A percentile compares a stretch with the other conserved stretches of the same genome.
phyloP scores from a whole-genome alignment of 2,329 filamentous ascomycete species.

The Huntiella abstrusa region DNA sequence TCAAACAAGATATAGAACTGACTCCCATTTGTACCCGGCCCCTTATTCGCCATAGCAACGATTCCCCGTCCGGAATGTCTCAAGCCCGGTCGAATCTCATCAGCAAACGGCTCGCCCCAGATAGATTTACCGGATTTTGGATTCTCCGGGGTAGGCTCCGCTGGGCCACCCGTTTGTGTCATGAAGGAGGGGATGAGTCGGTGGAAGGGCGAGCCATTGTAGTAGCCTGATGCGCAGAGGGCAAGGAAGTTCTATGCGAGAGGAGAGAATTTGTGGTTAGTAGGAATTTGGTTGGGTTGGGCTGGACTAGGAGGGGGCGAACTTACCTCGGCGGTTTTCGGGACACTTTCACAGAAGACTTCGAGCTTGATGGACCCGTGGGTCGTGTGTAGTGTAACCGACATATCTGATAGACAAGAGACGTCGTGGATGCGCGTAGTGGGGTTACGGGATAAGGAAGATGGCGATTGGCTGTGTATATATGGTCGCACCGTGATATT shows the following conservation, averaged over 20 bases:
- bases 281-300: slow-evolving; percentile 1
- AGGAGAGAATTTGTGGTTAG: neutral
- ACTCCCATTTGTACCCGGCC: slow-evolving; percentile 52
- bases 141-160: slow-evolving; percentile 33
- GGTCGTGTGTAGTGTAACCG: slow-evolving; percentile 65
- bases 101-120: slow-evolving; percentile 55
- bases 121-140: slow-evolving; percentile 55
- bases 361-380: slow-evolving; percentile 87
- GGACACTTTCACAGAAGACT: slow-evolving; percentile 86
- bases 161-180: slow-evolving; percentile 53
- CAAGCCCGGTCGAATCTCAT: slow-evolving; percentile 57
- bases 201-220: slow-evolving; percentile 58
- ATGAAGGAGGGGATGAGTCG: slow-evolving; percentile 68
- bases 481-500: no score
- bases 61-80: slow-evolving; percentile 50
- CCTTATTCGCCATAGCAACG: slow-evolving; percentile 64
- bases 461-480: no score
- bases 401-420: slow-evolving; percentile 22
- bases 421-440: no score
- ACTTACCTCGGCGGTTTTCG: slow-evolving; percentile 68
- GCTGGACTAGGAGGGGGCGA: neutral
- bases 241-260: slow-evolving; percentile 59
- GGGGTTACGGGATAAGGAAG: no score
- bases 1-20: slow-evolving; percentile 73
- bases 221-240: slow-evolving; percentile 63